Evolutionary conservation across 78 protist genomes (phyloP), one percentile per base, ranked within the genome.

Genomic region (Protostelium mycophagum): DNA sequence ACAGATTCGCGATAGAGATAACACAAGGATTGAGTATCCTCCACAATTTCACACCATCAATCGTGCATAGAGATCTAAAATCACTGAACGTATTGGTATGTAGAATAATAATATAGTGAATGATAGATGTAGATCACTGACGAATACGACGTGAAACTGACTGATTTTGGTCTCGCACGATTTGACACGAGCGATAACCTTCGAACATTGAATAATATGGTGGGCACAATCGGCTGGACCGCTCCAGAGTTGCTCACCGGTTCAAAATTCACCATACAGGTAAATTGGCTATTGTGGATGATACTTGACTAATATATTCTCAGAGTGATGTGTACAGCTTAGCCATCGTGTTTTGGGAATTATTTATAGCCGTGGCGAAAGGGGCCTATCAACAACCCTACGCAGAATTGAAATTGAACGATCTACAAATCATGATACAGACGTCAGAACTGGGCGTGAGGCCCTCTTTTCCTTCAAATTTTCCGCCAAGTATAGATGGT

Each of bases 181-280:
- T 93, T 93, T 90, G 90, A 93, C 38, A 89, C 95, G 29, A 84
- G 83, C 39, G 89, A 91, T 0, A 89, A 93, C 85, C 90, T 91
- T 83, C 37, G 87, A 34, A 93, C 96, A 0, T 83, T 93, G 51
- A 89, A 90, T 37, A 91, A 93, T 63, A 88, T 93, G 0, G 39
- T 91, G 38, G 96, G 96, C 35, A 93, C 96, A 23, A 38, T 87
- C 0, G 92, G 90, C n/a, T 93, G 90, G 63, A 89, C 93, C 36
- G 96, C 96, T 0, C 96, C 96, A 23, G 96, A 93, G 35, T 90
- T 93, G 0, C 90, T 89, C 83, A 88, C 88, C 38, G 95, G 95
- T 35, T 63, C 90, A 38, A 92, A 93, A n/a, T 93, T 89, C 86
- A 31, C 83, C 28, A 90, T 87, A 35, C 63, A 89, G 73, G 73